These are phyloP conservation scores for Talaromyces sp. DNA, from an alignment of 2,329 filamentous ascomycete genomes.

Conservation along the genomic window DNA sequence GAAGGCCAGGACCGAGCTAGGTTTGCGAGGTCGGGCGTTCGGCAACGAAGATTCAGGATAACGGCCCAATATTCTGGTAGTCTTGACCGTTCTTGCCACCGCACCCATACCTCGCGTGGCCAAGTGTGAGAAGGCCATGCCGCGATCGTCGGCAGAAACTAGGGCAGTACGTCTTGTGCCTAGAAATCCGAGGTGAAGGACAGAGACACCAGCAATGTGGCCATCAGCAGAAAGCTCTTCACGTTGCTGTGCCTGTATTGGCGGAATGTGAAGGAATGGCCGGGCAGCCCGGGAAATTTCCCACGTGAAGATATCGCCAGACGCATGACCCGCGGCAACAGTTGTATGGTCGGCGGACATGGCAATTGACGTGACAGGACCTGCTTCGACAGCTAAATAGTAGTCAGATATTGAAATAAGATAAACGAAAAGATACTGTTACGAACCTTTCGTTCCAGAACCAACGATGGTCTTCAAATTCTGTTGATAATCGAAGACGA, in stretches of 20 bases:
- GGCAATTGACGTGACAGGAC: constrained; percentile 77
- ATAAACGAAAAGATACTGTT: background rate
- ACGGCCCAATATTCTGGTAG: constrained; percentile 80
- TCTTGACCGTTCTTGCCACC: constrained; percentile 79
- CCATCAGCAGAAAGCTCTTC: constrained; percentile 69
- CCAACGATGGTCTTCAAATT: constrained; percentile 91
- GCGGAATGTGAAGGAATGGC: constrained; percentile 83
- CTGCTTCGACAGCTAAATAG: constrained; percentile 74
- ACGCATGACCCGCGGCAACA: constrained; percentile 81
- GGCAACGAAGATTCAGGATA: constrained; percentile 69
- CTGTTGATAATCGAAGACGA: constrained; percentile 97
- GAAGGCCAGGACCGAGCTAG: constrained; percentile 92
- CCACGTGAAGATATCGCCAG: constrained; percentile 95
- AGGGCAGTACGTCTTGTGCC: constrained; percentile 90
- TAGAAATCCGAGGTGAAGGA: constrained; percentile 90
- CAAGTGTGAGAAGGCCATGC: constrained; percentile 97
- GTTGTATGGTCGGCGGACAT: constrained; percentile 93
- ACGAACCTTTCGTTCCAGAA: constrained; percentile 77
- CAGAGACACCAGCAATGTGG: constrained; percentile 69
- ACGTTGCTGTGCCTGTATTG: constrained; percentile 61
- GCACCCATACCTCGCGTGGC: constrained; percentile 86
- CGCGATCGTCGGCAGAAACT: constrained; percentile 87
- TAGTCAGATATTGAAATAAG: constrained; percentile 1
- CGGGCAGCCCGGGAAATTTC: constrained; percentile 76
- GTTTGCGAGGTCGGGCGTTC: constrained; percentile 67